phyloP scores from a whole-genome alignment of 768 basidiomycete species.

The Mycena olivaceomarginata region DNA sequence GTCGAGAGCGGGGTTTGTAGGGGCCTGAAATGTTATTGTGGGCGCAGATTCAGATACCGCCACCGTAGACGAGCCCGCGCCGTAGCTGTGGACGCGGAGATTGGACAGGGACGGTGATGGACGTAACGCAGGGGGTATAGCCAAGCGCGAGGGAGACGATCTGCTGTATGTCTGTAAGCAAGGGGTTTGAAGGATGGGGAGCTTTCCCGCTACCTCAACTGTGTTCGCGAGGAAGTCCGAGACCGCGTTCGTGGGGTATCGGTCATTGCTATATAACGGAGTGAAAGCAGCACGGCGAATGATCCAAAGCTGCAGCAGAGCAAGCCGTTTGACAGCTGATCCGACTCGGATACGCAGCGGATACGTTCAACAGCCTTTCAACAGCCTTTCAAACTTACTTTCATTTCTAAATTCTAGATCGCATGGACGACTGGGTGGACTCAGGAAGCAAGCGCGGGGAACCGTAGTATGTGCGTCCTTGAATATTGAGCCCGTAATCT shows the following conservation, averaged over 20 bases:
- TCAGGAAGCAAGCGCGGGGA: too few species aligned
- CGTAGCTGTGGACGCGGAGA: conserved; percentile 74
- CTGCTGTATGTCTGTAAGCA: conserved; percentile 44
- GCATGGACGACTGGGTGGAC: too few species aligned
- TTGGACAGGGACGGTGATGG: conserved; percentile 75
- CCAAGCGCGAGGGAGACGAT: conserved; percentile 72
- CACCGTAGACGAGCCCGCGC: conserved; percentile 55
- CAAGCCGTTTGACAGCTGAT: too few species aligned
- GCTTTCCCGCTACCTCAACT: conserved; percentile 11
- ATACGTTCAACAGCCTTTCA: too few species aligned
- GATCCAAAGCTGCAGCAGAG: background rate
- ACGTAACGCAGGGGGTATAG: conserved; percentile 69
- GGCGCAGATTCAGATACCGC: conserved; percentile 54
- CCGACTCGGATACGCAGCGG: too few species aligned
- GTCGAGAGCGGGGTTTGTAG: conserved; percentile 63
- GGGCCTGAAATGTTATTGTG: conserved; percentile 46
- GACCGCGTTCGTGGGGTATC: conserved; percentile 36
- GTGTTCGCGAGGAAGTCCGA: conserved; percentile 35
- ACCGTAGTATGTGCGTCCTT: too few species aligned
- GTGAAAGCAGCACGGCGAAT: background rate
- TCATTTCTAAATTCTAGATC: too few species aligned
- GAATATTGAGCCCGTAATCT: too few species aligned
- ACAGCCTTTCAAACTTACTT: too few species aligned
- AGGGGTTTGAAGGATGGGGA: too few species aligned
- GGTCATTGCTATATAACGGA: conserved; percentile 14